Evolutionary conservation across 495 filamentous ascomycete genomes (phyloP).

Genomic region (Neurospora sublineolata): DNA sequence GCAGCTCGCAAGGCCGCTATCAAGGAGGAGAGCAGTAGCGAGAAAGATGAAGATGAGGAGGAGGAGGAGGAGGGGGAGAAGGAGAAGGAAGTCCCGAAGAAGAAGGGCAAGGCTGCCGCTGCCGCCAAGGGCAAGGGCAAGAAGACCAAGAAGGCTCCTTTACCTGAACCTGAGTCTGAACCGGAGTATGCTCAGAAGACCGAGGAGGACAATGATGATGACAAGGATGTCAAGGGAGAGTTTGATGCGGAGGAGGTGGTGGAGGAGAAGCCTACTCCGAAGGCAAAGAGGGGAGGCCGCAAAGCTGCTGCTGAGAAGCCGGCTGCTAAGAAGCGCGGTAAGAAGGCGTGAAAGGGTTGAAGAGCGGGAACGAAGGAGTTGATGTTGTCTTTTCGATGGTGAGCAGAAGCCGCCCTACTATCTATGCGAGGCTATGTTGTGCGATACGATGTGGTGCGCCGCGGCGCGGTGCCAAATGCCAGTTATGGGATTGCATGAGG

Average conservation of each 20-base stretch:
- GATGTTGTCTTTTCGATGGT: not conserved
- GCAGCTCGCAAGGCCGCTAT: conserved; percentile 12
- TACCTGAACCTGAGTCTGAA: conserved; percentile 9
- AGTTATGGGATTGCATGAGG: not conserved
- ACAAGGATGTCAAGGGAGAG: not conserved
- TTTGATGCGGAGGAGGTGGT: conserved; percentile 5
- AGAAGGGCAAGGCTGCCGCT: not conserved
- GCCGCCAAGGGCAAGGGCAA: conserved; percentile 3
- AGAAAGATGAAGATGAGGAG: conserved; percentile 15
- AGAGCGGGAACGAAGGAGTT: not conserved
- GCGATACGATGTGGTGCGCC: not conserved
- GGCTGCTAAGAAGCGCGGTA: conserved; percentile 8
- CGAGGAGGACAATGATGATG: conserved; percentile 8
- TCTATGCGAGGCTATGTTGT: not conserved
- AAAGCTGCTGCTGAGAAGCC: conserved; percentile 14
- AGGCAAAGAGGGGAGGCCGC: conserved; percentile 18
- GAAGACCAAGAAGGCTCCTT: conserved; percentile 8
- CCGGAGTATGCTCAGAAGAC: conserved; percentile 11
- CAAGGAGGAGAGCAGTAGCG: conserved; percentile 13
- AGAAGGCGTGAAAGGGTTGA: conserved; percentile 7
- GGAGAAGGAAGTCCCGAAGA: conserved; percentile 1
- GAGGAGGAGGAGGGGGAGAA: not conserved
- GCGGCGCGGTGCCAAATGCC: no score
- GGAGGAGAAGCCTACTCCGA: conserved; percentile 10
- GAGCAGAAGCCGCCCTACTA: not conserved